Percentiles rank a stretch among this genome's conserved stretches.
Conservation (phyloP, 805 yeast genomes). For the Cyberlindnera mississippiensis region DNA sequence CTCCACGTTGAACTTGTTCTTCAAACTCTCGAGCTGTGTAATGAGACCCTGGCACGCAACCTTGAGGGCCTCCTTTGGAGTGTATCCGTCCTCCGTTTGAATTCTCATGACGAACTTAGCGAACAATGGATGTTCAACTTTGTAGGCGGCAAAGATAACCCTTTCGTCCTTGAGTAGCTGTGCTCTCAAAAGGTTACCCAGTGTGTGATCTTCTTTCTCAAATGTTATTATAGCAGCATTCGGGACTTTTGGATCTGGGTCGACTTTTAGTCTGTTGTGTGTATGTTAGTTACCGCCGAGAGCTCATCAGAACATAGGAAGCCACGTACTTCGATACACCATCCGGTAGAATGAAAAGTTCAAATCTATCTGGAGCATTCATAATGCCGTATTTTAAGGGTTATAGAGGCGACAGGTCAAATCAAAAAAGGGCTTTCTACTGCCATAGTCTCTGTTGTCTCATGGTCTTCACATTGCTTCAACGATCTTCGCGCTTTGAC, state of each 20-base stretch:
- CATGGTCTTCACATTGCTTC: too few species aligned
- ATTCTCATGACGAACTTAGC: constrained; percentile 92
- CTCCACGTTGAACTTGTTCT: constrained; percentile 80
- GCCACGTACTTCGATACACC: constrained; percentile 87
- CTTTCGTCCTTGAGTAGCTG: constrained; percentile 81
- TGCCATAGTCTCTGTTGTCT: too few species aligned
- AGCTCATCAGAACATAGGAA: too few species aligned
- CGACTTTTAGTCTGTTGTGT: constrained; percentile 62
- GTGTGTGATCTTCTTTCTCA: constrained; percentile 96
- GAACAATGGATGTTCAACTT: constrained; percentile 95
- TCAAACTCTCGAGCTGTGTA: constrained; percentile 68
- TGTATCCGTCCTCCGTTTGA: constrained; percentile 93
- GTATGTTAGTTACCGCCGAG: constrained; percentile 8
- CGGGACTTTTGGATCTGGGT: constrained; percentile 93
- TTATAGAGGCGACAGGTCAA: too few species aligned
- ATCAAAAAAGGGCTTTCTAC: too few species aligned
- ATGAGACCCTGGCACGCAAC: constrained; percentile 86
- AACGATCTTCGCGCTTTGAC: constrained; percentile 4
- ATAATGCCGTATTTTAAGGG: constrained; percentile 36
- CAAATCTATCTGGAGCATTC: constrained; percentile 99
- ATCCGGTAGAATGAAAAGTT: constrained; percentile 93
- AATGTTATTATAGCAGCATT: constrained; percentile 90
- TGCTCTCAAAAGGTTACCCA: constrained; percentile 84
- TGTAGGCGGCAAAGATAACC: constrained; percentile 96
- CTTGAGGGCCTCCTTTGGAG: constrained; percentile 85